Evolutionary conservation across 2,329 filamentous ascomycete genomes (phyloP), one percentile per base, ranked within the genome.

Genomic region (Emergomyces orientalis): DNA sequence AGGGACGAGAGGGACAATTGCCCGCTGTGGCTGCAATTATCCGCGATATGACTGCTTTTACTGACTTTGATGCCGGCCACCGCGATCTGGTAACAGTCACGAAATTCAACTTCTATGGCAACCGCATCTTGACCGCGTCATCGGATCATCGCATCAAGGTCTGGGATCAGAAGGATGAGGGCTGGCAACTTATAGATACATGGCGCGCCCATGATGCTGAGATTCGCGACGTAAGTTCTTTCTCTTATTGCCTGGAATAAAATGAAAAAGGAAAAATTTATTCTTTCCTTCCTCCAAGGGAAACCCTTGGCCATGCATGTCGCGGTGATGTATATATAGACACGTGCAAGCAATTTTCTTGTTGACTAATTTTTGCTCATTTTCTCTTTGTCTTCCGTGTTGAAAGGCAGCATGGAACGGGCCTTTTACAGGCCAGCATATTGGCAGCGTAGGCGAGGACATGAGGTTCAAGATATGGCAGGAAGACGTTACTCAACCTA

Each of bases 101-200:
- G 65, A 88, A 90, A 68, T 96, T 95, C 82, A 97, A 97, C 76
- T 87, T 87, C 68, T 96, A 96, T 74, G 93, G 92, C 69, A 92
- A 91, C 70, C 89, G 92, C 69, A 92, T 93, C 80, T 89, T 92
- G 51, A 94, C 91, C 2, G 91, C 91, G 41, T 94, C 91, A 22
- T 90, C 93, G 22, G 93, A 97, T 75, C 93, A 96, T 74, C 90
- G 89, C 74, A 88, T 97, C 71, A 91, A 92, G 72, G 89, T 97
- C 66, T 97, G 93, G 83, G 88, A 94, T 72, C 86, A 83, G 63
- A 81, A 87, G 67, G 88, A 91, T 69, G 86, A 86, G 51, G 80
- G 84, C 63, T 96, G 91, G 90, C 82, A 85, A 60, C 78, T 94
- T 45, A 89, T 87, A 72, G 93, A 97, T 77, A 91, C 86, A 63